Base-by-base conservation (phyloP, 495 filamentous ascomycete species). In the Terfezia claveryi region DNA sequence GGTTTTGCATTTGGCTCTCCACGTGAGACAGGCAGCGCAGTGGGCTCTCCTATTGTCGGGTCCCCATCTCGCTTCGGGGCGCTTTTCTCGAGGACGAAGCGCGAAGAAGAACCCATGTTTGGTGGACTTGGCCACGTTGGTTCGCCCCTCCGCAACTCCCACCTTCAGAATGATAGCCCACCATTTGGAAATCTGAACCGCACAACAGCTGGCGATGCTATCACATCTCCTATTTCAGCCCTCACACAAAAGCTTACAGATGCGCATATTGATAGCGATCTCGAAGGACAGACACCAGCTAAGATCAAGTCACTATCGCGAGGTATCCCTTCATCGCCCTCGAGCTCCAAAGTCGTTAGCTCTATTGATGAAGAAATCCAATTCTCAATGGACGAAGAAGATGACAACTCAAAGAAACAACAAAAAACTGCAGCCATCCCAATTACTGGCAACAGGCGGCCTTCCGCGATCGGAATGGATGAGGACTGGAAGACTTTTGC, bases 61-160 rank as follows among this genome's bases (percentile, higher is more conserved):
- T 46, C 41, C 41, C 86, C 87, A 1, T 91, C 85, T 54, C 80
- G 88, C 14, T 98, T 87, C 74, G 82, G 84, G 5, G 78, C 85
- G 6, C 66, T 94, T 8, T 94, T 94, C 69, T 80, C 81, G 57
- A 71, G 81, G 17, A 75, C 82, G 62, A 78, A 76, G 63, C 82
- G 83, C 49, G 83, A 89, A 56, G 84, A 91, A 44, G 78, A 83
- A 58, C 72, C 74, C 46, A 56, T 61, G 59, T 56, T 73, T 71
- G 79, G 80, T 11, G 79, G 76, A 1, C 82, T 93, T 62, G 82
- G 85, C 37, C 87, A 94, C 59, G 82, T 96, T 52, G 91, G 92
- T 23, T 96, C 92, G 41, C 91, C 91, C 23, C 75, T 98, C 9
- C 85, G 91, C 49, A 92, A 94, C 67, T 91, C 89, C 10, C 76